These are phyloP conservation scores for Backusella sp. DNA, from an alignment of 192 early-diverging fungal genomes.

Conservation along the genomic window DNA sequence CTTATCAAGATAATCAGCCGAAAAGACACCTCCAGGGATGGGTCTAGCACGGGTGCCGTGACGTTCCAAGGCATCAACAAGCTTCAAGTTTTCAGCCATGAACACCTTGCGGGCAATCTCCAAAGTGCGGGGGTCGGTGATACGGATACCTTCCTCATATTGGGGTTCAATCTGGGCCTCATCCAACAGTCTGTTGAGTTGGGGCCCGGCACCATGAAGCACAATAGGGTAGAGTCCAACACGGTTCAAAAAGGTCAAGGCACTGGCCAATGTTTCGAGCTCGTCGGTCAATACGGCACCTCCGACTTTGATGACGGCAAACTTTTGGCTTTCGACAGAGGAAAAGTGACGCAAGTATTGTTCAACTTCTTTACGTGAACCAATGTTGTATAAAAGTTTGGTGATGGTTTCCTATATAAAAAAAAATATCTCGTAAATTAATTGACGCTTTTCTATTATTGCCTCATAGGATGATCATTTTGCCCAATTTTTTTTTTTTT, in stretches of 20 bases:
- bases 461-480: not conserved
- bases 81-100: constrained; percentile 91
- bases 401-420: constrained; percentile 83
- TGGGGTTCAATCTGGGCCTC: constrained; percentile 94
- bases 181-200: constrained; percentile 89
- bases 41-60: constrained; percentile 96
- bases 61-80: constrained; percentile 95
- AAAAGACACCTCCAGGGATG: constrained; percentile 93
- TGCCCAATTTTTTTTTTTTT: constrained; percentile 2
- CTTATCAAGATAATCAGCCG: constrained; percentile 93
- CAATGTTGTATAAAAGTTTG: constrained; percentile 96
- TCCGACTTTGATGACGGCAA: constrained; percentile 99
- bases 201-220: constrained; percentile 96
- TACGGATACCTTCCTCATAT: constrained; percentile 96
- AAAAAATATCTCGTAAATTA: not conserved
- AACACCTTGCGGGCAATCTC: constrained; percentile 95
- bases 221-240: constrained; percentile 99
- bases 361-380: constrained; percentile 97
- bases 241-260: constrained; percentile 95
- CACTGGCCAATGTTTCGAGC: constrained; percentile 89
- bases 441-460: not conserved
- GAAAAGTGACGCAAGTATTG: constrained; percentile 97
- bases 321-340: constrained; percentile 97
- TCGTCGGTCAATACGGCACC: constrained; percentile 96
- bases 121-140: constrained; percentile 91